phyloP scores from a whole-genome alignment of 208 protist genomes.

The Acanthamoeba rhysodes region DNA sequence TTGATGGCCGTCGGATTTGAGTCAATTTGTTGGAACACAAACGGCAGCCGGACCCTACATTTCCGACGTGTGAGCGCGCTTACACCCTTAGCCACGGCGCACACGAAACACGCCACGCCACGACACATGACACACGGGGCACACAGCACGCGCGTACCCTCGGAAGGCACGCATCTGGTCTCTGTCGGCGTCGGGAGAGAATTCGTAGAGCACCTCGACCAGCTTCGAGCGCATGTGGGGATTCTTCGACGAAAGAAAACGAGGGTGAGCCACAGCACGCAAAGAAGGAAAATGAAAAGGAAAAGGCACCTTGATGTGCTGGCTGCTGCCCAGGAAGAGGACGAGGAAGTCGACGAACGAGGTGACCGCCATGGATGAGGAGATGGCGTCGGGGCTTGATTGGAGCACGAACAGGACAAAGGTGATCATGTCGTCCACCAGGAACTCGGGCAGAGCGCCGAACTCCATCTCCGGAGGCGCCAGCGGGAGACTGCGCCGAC shows the following conservation, averaged over 20 bases:
- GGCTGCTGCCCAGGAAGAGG: constrained; percentile 56
- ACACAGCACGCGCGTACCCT: background rate
- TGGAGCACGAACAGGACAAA: constrained; percentile 68
- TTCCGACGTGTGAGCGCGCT: background rate
- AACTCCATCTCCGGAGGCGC: constrained; percentile 57
- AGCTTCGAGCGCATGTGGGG: constrained; percentile 63
- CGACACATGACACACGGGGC: too few relatives aligned
- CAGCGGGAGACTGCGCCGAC: constrained; percentile 2
- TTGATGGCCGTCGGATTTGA: constrained; percentile 55
- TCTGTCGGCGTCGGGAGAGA: constrained; percentile 58
- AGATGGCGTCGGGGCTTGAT: constrained; percentile 62
- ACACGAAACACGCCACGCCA: background rate
- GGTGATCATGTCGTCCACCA: constrained; percentile 69
- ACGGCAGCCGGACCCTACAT: constrained; percentile 49
- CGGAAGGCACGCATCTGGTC: background rate
- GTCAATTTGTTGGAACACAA: constrained; percentile 60
- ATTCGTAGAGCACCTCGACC: constrained; percentile 74
- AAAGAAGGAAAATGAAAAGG: background rate
- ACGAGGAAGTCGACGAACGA: constrained; percentile 69
- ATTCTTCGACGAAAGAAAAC: background rate
- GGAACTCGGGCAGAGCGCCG: constrained; percentile 58
- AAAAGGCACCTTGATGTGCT: constrained; percentile 49
- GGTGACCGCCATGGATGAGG: constrained; percentile 27
- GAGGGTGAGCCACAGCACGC: background rate
- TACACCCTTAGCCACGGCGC: background rate